phyloP scores from a whole-genome alignment of 2,329 filamentous ascomycete species.

The Scortechinia acanthostroma region DNA sequence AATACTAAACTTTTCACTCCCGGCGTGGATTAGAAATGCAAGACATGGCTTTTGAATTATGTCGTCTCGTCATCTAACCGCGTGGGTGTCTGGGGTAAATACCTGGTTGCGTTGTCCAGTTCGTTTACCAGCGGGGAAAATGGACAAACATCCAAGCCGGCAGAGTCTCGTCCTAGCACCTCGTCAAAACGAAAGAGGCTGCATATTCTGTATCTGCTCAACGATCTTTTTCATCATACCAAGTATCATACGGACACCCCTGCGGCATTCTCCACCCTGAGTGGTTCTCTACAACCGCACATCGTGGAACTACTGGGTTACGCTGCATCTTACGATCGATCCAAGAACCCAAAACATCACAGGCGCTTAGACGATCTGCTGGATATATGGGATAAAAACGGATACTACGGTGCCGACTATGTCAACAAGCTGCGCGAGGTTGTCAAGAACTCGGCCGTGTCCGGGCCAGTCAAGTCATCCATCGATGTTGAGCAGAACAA shows the following conservation, averaged over 20 bases:
- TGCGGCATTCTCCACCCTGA: background rate
- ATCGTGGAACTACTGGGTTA: constrained; percentile 38
- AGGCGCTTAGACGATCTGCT: background rate
- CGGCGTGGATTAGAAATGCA: constrained; percentile 42
- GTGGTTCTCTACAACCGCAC: constrained; percentile 28
- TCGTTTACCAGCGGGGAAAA: constrained; percentile 28
- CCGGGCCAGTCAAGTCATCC: background rate
- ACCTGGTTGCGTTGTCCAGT: constrained; percentile 42
- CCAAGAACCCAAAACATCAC: background rate
- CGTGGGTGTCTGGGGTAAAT: constrained; percentile 46
- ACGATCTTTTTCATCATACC: constrained; percentile 53
- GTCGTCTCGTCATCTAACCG: constrained; percentile 44
- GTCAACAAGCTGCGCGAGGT: background rate
- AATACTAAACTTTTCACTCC: constrained; percentile 5
- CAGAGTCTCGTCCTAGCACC: constrained; percentile 8
- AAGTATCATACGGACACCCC: constrained; percentile 26
- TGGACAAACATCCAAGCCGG: constrained; percentile 10
- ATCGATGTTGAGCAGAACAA: background rate
- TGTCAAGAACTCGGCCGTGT: background rate
- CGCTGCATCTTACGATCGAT: constrained; percentile 6
- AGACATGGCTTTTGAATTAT: constrained; percentile 53
- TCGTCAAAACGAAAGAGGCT: constrained; percentile 43
- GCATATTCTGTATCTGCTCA: constrained; percentile 51
- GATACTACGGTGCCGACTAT: background rate
- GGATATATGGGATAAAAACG: background rate